Conservation (phyloP, 306 rosid species). For the Benincasa hispida region DNA sequence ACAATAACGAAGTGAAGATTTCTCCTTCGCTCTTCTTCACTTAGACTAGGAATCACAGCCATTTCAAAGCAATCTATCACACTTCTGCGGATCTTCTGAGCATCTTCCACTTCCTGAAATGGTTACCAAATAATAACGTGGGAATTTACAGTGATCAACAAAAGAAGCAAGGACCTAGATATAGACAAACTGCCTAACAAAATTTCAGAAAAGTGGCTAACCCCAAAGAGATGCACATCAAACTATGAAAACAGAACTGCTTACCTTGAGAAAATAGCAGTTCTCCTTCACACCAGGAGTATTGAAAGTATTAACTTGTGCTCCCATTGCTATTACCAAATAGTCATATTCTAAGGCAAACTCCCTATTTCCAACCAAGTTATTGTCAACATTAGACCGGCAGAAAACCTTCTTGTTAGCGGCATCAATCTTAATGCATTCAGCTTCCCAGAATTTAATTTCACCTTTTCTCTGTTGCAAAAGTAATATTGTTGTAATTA, state of each 20-base stretch:
- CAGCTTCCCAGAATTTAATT: conserved; percentile 71
- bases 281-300: conserved; percentile 87
- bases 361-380: conserved; percentile 46
- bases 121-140: conserved; percentile 5
- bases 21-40: conserved; percentile 56
- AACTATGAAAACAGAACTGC: conserved; percentile 1
- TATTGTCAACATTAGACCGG: conserved; percentile 34
- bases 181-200: neutral
- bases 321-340: conserved; percentile 71
- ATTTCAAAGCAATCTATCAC: conserved; percentile 92
- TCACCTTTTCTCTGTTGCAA: conserved; percentile 59
- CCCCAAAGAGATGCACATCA: neutral
- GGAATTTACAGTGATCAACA: neutral
- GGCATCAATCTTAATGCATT: conserved; percentile 77
- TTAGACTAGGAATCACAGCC: conserved; percentile 67
- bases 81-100: conserved; percentile 63
- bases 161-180: neutral
- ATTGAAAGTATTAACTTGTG: conserved; percentile 84
- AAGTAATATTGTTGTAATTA: neutral
- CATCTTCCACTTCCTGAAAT: conserved; percentile 82
- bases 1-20: conserved; percentile 95
- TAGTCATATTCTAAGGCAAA: conserved; percentile 77
- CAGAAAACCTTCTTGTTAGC: conserved; percentile 52
- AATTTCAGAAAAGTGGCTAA: neutral
- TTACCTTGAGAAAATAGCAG: conserved; percentile 88